These are phyloP conservation scores for Melastoma candidum DNA, from an alignment of 441 rosid genomes.

Conservation along the genomic window DNA sequence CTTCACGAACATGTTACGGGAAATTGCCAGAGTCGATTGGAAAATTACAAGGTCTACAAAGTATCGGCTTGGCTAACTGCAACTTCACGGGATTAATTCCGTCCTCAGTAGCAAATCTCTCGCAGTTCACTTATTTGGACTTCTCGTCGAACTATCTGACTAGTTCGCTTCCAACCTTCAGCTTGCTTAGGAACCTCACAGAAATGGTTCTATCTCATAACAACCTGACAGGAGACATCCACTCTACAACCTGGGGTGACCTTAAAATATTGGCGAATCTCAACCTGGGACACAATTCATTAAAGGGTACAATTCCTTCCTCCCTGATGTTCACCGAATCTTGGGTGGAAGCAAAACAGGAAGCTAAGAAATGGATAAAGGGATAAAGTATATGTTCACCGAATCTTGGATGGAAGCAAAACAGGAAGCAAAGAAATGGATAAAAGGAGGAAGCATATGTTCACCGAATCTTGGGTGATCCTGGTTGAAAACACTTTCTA, in stretches of 20 bases:
- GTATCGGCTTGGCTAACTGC: slow-evolving; percentile 10
- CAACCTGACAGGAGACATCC: slow-evolving; percentile 7
- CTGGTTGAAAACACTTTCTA: too few relatives aligned
- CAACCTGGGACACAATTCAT: slow-evolving; percentile 17
- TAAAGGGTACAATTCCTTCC: slow-evolving; percentile 24
- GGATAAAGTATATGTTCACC: too few relatives aligned
- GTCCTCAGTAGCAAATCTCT: slow-evolving; percentile 10
- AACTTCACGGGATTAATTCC: slow-evolving; percentile 25
- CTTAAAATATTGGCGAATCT: slow-evolving; percentile 17
- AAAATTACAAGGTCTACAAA: slow-evolving; percentile 5
- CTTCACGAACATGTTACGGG: slow-evolving; percentile 16
- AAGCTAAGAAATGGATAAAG: too few relatives aligned
- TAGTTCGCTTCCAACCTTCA: slow-evolving; percentile 19
- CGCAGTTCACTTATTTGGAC: slow-evolving; percentile 15
- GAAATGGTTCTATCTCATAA: slow-evolving; percentile 18
- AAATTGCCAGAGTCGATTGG: slow-evolving; percentile 20
- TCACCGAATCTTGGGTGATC: too few relatives aligned
- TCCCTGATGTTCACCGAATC: slow-evolving; percentile 6
- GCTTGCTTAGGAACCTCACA: slow-evolving; percentile 10
- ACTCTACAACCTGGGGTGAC: slow-evolving; percentile 14
- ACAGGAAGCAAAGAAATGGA: too few relatives aligned
- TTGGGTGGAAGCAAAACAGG: too few relatives aligned
- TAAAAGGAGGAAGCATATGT: too few relatives aligned
- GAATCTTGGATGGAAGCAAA: too few relatives aligned
- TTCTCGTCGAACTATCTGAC: slow-evolving; percentile 16